Percentiles rank a stretch among this genome's conserved stretches.
Conservation (phyloP, 257 asterid genomes). For the Capsicum baccatum region DNA sequence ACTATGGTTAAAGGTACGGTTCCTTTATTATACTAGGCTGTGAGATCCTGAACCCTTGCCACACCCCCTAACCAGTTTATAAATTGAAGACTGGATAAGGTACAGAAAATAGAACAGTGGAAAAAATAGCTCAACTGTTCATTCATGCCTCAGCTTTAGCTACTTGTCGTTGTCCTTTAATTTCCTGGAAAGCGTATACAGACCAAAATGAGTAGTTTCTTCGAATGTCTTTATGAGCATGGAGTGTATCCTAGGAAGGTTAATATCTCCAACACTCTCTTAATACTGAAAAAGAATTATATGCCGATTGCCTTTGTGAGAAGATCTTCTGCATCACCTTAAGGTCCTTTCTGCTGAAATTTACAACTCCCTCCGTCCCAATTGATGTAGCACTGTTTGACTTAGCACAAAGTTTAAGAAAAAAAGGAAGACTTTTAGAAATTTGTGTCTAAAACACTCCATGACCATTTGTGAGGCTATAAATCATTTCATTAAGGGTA, state of each 20-base stretch:
- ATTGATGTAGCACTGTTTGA: too few species aligned
- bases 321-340: background rate
- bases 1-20: conserved; percentile 55
- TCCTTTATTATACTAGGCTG: background rate
- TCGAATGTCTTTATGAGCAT: background rate
- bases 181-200: background rate
- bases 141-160: conserved; percentile 6
- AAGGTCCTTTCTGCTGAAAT: background rate
- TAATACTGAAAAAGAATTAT: background rate
- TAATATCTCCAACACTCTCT: background rate
- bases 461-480: too few species aligned
- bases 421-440: too few species aligned
- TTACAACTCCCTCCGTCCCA: background rate
- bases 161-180: background rate
- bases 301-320: background rate
- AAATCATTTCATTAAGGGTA: too few species aligned
- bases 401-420: too few species aligned
- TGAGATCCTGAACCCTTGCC: background rate
- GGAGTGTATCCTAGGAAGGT: background rate
- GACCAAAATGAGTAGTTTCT: conserved; percentile 14
- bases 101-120: background rate
- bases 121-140: background rate
- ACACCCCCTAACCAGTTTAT: conserved; percentile 2
- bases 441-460: too few species aligned
- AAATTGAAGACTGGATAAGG: background rate